Evolutionary conservation across 345 rosid genomes (phyloP), one percentile per base, ranked within the genome.

Genomic region (Brassica carinata): DNA sequence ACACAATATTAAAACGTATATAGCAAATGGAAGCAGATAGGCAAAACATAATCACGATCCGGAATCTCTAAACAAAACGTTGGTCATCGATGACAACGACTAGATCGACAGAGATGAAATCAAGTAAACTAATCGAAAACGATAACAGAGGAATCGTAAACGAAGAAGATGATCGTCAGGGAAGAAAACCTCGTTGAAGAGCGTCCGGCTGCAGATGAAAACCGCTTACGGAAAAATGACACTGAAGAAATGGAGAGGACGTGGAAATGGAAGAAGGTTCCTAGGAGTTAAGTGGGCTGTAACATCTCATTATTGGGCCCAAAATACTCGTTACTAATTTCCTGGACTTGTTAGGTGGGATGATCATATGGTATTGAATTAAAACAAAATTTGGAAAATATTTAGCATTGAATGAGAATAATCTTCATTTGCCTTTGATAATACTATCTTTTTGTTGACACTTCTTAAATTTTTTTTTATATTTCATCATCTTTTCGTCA

Each of bases 171-270:
- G 65, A 62, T 79, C 65, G 74, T 61, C 59, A 73, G 29, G 13
- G 58, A 58, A 73, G 63, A 18, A 64, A 45, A 74, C 79, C 83
- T 80, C 23, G 83, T 74, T 64, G 10, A 14, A 43, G 29, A n/a
- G 75, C 69, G 74, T 71, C 65, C 0, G 55, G 69, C 53, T 67
- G 74, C 68, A 29, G 73, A 79, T 31, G 74, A 74, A 45, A 61
- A 29, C 27, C 53, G 69, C 67, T 57, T 55, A 72, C 26, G 57
- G 48, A 2, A 5, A 71, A 63, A 72, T 58, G 63, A 19, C 14
- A 59, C 9, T 58, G 78, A 55, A 65, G 82, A 63, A 71, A 13
- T 55, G 67, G 18, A 53, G 65, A 70, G 4, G 77, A 55, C 17
- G 36, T 23, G 67, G 68, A 59, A 65, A 34, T 1, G 14, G 53